Percentiles rank a stretch among this genome's conserved stretches.
These are phyloP conservation scores for Salix brachista DNA, from an alignment of 345 rosid species.

Conservation along the genomic window DNA sequence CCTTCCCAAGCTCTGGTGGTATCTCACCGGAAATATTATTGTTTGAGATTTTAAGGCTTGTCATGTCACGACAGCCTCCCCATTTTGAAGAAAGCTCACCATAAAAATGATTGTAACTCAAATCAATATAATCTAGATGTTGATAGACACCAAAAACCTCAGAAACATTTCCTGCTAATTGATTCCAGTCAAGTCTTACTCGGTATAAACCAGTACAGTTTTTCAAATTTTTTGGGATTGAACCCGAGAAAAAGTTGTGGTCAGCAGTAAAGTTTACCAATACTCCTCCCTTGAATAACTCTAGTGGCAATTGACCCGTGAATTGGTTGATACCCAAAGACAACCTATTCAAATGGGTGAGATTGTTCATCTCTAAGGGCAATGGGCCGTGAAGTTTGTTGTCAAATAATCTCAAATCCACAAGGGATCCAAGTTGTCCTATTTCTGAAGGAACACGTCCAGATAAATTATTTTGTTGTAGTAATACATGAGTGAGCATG, in stretches of 20 bases:
- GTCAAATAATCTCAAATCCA: background rate
- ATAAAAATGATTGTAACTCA: too few species aligned
- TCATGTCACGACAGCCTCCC: too few species aligned
- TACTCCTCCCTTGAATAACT: background rate
- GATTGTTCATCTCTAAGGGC: background rate
- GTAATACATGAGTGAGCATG: accelerated
- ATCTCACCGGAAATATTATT: too few species aligned
- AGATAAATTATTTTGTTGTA: background rate
- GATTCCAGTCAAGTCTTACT: too few species aligned
- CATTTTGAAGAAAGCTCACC: too few species aligned
- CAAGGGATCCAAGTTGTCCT: background rate
- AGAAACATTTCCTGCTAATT: background rate
- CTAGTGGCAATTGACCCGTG: background rate
- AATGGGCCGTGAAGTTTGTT: background rate
- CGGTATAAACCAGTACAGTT: background rate
- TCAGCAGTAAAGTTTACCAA: background rate
- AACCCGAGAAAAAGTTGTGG: background rate
- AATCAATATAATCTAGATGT: too few species aligned
- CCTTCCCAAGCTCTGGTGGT: too few species aligned
- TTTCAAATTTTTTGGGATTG: background rate
- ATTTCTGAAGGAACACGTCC: background rate
- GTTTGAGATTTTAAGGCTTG: too few species aligned
- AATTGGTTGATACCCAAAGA: accelerated
- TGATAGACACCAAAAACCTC: background rate
- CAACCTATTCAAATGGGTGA: background rate